A percentile compares a stretch with the other conserved stretches of the same genome.
Evolutionary conservation across 345 rosid genomes (phyloP).

Genomic region (Citrus mangshanensis): DNA sequence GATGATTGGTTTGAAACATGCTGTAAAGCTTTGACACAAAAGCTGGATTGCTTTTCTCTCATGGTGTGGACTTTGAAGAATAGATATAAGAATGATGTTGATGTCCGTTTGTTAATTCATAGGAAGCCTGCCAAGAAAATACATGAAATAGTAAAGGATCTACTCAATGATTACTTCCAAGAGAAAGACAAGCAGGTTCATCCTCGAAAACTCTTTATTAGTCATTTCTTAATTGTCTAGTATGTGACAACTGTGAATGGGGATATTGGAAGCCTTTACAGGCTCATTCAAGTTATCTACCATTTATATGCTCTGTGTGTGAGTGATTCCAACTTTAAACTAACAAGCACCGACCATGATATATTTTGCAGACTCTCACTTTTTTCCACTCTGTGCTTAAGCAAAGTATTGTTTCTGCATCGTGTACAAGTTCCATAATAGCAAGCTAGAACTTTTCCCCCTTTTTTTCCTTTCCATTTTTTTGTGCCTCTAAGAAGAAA

Average conservation of each 20-base stretch:
- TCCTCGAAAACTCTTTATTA: constrained; percentile 2
- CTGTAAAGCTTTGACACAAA: constrained; percentile 43
- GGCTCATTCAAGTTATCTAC: neutral
- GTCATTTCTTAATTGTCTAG: neutral
- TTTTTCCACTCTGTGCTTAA: neutral
- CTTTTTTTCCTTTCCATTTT: neutral
- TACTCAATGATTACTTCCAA: constrained; percentile 22
- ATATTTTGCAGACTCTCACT: neutral
- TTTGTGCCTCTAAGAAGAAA: neutral
- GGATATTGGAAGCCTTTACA: neutral
- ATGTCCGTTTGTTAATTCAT: constrained; percentile 29
- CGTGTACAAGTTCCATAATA: neutral
- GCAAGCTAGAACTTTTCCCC: neutral
- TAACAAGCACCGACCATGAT: neutral
- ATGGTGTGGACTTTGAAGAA: constrained; percentile 37
- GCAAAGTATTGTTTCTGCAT: neutral
- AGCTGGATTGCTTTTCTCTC: constrained; percentile 31
- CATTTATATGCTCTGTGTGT: neutral
- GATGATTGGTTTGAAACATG: constrained; percentile 48
- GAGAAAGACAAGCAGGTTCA: constrained; percentile 42
- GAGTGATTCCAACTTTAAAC: neutral
- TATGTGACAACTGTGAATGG: neutral
- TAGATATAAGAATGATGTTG: constrained; percentile 30
- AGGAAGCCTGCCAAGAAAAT: constrained; percentile 37
- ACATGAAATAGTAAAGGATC: constrained; percentile 37